Evolutionary conservation across 208 protist genomes (phyloP), one percentile per base, ranked within the genome.

Genomic region (Entamoeba histolytica): DNA sequence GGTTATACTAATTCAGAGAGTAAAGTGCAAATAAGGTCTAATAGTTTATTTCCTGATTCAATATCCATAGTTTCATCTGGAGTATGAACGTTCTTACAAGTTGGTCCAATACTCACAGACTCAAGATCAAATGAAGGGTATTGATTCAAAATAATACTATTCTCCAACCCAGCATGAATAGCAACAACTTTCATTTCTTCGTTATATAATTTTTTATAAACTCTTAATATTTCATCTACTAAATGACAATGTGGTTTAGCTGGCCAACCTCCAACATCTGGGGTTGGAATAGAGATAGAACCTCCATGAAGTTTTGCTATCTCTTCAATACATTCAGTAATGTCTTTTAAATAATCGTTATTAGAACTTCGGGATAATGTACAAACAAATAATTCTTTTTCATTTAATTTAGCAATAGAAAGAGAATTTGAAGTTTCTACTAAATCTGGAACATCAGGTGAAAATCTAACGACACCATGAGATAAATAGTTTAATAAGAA

Each of bases 381-480:
- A 1, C 23, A 49, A 57, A 92, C 23, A 55, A 52, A 49, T 39
- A 55, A 12, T 91, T 51, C 49, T 23, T 92, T 31, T 39, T 49
- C 35, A 52, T 35, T 19, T 7, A n/a, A 44, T 17, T 51, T 51
- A n/a, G 92, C 8, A n/a, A 94, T 91, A 15, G 94, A 93, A 31
- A 52, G 69, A 17, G 92, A 73, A 6, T 55, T 92, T 2, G 91
- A 93, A 47, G 94, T 93, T 78, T 95, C 92, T 14, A 94, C 93
- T 35, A 95, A 92, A 49, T 93, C 61, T 35, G 73, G 39, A 31
- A 95, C 93, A 92, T 28, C 92, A 39, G 23, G 61, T 31, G n/a
- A 57, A 35, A 94, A 69, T 39, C 92, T 31, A 14, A 93, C 31
- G 39, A 92, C 91, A 44, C 94, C 93, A 49, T 93, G 69, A 31